These are phyloP conservation scores for Arthrobotrys entomopaga DNA, from an alignment of 2,329 filamentous ascomycete species.

Conservation along the genomic window DNA sequence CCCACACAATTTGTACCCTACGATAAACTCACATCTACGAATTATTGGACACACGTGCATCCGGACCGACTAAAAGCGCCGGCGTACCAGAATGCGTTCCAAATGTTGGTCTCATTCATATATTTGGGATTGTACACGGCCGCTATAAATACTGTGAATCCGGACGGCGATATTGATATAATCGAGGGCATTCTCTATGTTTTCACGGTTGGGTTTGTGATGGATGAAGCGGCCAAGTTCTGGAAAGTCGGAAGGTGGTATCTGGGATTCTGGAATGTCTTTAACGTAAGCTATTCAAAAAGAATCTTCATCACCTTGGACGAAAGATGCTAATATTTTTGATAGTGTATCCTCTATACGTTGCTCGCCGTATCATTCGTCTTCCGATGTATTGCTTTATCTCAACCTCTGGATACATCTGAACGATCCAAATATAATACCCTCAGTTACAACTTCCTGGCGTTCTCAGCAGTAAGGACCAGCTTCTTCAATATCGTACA, in stretches of 20 bases:
- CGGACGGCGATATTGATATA: slow-evolving; percentile 80
- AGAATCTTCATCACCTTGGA: too few relatives aligned
- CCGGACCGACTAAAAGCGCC: slow-evolving; percentile 80
- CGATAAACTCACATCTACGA: slow-evolving; percentile 79
- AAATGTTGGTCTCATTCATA: slow-evolving; percentile 83
- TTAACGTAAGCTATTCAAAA: slow-evolving; percentile 73
- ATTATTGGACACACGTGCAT: slow-evolving; percentile 84
- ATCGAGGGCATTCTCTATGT: slow-evolving; percentile 86
- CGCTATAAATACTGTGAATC: slow-evolving; percentile 94
- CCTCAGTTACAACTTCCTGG: slow-evolving; percentile 91
- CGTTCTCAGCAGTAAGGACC: slow-evolving; percentile 74
- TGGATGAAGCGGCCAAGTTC: slow-evolving; percentile 86
- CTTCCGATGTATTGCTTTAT: slow-evolving; percentile 80
- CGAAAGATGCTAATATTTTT: not conserved
- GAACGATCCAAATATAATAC: slow-evolving; percentile 75
- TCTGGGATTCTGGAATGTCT: slow-evolving; percentile 95
- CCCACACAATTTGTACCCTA: slow-evolving; percentile 90
- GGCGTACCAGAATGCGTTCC: slow-evolving; percentile 88
- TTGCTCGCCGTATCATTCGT: slow-evolving; percentile 82
- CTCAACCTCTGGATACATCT: slow-evolving; percentile 67
- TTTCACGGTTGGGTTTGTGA: slow-evolving; percentile 90
- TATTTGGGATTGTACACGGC: slow-evolving; percentile 87
- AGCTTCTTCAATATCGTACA: not conserved
- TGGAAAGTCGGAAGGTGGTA: slow-evolving; percentile 95
- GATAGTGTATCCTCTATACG: slow-evolving; percentile 72